Percentiles rank a stretch among this genome's conserved stretches.
phyloP scores from a whole-genome alignment of 192 early-diverging fungal species.

The Umbelopsis isabellina region DNA sequence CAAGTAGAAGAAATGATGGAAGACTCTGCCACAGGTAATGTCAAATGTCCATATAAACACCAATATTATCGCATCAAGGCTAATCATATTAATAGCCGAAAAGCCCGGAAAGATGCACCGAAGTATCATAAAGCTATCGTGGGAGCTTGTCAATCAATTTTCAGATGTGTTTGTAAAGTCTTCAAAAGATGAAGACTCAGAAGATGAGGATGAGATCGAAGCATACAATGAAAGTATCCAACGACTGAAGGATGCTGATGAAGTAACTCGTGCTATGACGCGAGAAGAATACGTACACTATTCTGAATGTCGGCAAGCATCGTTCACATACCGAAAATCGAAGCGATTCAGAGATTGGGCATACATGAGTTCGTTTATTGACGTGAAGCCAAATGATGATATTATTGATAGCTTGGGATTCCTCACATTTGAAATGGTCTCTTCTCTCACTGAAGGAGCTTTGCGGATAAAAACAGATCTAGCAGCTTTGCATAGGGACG shows the following conservation, averaged over 20 bases:
- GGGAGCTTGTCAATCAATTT: conserved; percentile 89
- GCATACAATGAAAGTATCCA: conserved; percentile 90
- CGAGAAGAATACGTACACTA: conserved; percentile 99
- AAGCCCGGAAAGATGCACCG: conserved; percentile 59
- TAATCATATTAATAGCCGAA: conserved; percentile 7
- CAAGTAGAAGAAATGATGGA: conserved; percentile 58
- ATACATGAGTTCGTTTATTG: conserved; percentile 84
- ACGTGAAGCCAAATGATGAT: conserved; percentile 89
- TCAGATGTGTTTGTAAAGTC: conserved; percentile 50
- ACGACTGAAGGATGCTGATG: conserved; percentile 86
- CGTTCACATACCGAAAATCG: conserved; percentile 92
- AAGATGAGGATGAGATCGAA: conserved; percentile 88
- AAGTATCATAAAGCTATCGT: conserved; percentile 86
- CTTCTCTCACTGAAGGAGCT: conserved; percentile 86
- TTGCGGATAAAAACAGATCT: conserved; percentile 75
- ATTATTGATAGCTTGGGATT: conserved; percentile 98
- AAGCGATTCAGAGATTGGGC: conserved; percentile 97
- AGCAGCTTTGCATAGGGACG: conserved; percentile 40
- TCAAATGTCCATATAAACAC: background rate
- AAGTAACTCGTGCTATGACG: conserved; percentile 91
- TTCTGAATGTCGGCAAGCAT: conserved; percentile 97
- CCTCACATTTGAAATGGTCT: conserved; percentile 93
- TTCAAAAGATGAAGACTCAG: conserved; percentile 64
- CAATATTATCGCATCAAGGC: too few species aligned
- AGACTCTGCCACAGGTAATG: conserved; percentile 60